Conservation (phyloP, 768 basidiomycete species). For the Tylopilus subfusipes region DNA sequence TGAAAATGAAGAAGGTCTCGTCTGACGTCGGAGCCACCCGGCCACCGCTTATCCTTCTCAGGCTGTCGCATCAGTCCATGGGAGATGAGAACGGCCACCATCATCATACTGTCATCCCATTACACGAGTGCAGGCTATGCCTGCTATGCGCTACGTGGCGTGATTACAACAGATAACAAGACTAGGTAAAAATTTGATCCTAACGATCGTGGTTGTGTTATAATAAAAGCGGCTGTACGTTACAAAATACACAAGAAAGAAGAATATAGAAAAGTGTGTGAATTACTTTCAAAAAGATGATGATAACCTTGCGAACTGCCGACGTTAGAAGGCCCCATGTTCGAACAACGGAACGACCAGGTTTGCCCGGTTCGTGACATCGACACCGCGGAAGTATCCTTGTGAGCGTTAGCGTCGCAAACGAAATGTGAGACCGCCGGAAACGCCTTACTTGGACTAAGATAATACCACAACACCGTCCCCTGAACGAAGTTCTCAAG, state of each 20-base stretch:
- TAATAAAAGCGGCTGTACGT: conserved; percentile 10
- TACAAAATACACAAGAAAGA: conserved; percentile 21
- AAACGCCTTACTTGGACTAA: conserved; percentile 34
- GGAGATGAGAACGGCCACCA: not conserved
- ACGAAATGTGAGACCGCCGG: not conserved
- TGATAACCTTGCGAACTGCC: not conserved
- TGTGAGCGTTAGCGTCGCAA: conserved; percentile 10
- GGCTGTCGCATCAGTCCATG: not conserved
- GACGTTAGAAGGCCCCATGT: conserved; percentile 22
- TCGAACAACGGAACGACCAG: conserved; percentile 31
- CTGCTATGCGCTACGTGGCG: conserved; percentile 4
- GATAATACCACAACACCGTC: conserved; percentile 39
- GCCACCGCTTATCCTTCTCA: conserved; percentile 1
- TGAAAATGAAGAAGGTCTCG: not conserved
- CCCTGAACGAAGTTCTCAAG: conserved; percentile 39
- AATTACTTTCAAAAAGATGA: not conserved
- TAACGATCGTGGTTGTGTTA: conserved; percentile 9
- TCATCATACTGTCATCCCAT: not conserved
- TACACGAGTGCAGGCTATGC: not conserved
- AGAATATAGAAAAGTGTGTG: not conserved
- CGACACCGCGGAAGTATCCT: conserved; percentile 35
- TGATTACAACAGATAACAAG: conserved; percentile 14
- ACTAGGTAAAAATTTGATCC: not conserved
- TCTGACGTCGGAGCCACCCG: not conserved
- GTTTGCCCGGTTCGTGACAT: conserved; percentile 29